These are phyloP conservation scores for Poteriospumella lacustris DNA, from an alignment of 108 stramenopile species.

Conservation along the genomic window DNA sequence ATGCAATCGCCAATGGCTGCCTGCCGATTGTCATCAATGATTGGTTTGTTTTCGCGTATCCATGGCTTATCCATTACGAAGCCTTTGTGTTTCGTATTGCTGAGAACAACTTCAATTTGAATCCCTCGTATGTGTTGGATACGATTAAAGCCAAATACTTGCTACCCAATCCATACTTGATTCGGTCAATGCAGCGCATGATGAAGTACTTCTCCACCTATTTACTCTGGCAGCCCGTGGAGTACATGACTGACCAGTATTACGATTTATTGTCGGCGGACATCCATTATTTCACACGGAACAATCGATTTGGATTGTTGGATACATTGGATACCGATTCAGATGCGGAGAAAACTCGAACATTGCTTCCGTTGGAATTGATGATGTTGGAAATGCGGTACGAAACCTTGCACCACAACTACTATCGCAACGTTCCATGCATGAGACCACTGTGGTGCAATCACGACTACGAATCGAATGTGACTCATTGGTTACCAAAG, in stretches of 20 bases:
- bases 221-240: too few relatives aligned
- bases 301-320: background rate
- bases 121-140: constrained; percentile 5
- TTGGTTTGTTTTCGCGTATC: constrained; percentile 9
- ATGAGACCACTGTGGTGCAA: too few relatives aligned
- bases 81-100: background rate
- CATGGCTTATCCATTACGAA: background rate
- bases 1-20: background rate
- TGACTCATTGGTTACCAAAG: too few relatives aligned
- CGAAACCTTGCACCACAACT: too few relatives aligned
- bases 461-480: too few relatives aligned
- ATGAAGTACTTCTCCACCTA: too few relatives aligned
- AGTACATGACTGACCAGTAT: too few relatives aligned
- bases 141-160: background rate
- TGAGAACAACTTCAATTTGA: background rate
- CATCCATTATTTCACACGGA: background rate
- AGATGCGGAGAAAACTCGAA: background rate
- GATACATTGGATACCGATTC: background rate
- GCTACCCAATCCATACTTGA: background rate
- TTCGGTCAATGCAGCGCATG: background rate
- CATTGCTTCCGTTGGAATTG: background rate
- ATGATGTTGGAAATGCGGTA: background rate
- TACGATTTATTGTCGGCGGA: background rate
- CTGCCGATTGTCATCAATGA: constrained; percentile 2
- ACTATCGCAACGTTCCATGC: too few relatives aligned